These are phyloP conservation scores for Rhododendron griersonianum DNA, from an alignment of 148 eudicot genomes.

Conservation along the genomic window DNA sequence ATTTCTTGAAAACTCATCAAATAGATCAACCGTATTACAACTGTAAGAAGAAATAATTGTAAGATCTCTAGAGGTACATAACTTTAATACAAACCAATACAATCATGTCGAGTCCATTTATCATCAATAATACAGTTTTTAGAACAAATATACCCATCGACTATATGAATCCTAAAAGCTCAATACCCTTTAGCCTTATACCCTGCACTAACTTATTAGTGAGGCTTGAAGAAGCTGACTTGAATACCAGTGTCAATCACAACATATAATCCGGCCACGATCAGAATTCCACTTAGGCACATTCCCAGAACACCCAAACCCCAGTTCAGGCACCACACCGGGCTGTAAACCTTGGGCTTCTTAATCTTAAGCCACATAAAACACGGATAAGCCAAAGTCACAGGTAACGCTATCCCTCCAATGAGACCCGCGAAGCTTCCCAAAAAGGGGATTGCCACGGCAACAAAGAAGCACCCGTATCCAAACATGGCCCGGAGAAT, in stretches of 20 bases:
- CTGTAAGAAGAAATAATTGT: not conserved
- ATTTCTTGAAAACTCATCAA: not conserved
- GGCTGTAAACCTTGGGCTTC: conserved; percentile 52
- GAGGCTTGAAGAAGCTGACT: conserved; percentile 72
- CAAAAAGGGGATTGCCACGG: conserved; percentile 77
- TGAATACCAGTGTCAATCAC: conserved; percentile 64
- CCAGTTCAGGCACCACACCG: conserved; percentile 75
- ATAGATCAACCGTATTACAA: not conserved
- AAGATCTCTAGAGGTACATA: not conserved
- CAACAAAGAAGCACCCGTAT: conserved; percentile 56
- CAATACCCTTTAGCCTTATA: not conserved
- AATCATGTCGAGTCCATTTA: not conserved
- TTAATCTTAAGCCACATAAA: conserved; percentile 75
- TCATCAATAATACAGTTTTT: not conserved
- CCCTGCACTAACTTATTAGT: conserved; percentile 20
- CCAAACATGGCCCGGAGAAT: conserved; percentile 52
- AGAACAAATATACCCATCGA: not conserved
- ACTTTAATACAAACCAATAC: not conserved
- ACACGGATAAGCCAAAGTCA: conserved; percentile 82
- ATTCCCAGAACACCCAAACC: conserved; percentile 59
- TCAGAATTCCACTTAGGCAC: conserved; percentile 46
- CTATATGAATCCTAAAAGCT: not conserved
- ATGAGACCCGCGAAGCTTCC: conserved; percentile 68
- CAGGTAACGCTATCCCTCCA: conserved; percentile 65
- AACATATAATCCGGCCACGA: conserved; percentile 63